These are phyloP conservation scores for Coccinonectria pachysandricola DNA, from an alignment of 2,329 filamentous ascomycete species.

Conservation along the genomic window DNA sequence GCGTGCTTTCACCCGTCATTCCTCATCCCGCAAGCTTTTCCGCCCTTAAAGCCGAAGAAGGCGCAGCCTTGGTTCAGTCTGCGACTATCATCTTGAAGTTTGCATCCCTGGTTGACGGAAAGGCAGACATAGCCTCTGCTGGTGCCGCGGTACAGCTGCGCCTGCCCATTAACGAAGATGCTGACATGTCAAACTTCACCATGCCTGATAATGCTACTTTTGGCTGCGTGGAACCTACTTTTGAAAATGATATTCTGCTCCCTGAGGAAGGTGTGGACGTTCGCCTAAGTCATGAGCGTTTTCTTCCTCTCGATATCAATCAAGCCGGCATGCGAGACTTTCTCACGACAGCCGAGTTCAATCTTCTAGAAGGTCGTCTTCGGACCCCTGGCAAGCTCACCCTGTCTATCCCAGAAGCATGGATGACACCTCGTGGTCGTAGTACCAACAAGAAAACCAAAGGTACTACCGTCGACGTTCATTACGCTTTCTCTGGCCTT, in stretches of 20 bases:
- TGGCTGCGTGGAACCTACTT: slow-evolving; percentile 19
- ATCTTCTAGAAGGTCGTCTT: slow-evolving; percentile 31
- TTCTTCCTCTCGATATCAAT: slow-evolving; percentile 29
- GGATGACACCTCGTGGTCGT: too few relatives aligned
- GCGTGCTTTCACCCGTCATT: slow-evolving; percentile 33
- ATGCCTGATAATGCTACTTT: slow-evolving; percentile 23
- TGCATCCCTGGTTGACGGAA: slow-evolving; percentile 21
- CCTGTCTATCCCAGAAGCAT: slow-evolving; percentile 6
- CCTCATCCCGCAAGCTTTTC: slow-evolving; percentile 38
- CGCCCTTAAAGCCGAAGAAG: slow-evolving; percentile 22
- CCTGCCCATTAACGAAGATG: slow-evolving; percentile 21
- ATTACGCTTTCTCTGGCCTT: slow-evolving; percentile 37
- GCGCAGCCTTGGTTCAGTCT: slow-evolving; percentile 15
- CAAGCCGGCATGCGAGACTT: slow-evolving; percentile 31
- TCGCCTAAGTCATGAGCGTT: slow-evolving; percentile 28
- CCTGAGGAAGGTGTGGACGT: slow-evolving; percentile 38
- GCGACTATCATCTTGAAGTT: slow-evolving; percentile 37
- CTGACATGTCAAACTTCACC: slow-evolving; percentile 18
- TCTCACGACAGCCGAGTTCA: slow-evolving; percentile 33
- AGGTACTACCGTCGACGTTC: slow-evolving; percentile 9
- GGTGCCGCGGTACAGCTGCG: slow-evolving; percentile 19
- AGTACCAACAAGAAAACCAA: background rate
- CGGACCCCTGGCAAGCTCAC: slow-evolving; percentile 26
- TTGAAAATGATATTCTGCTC: slow-evolving; percentile 33
- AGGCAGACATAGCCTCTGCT: background rate